Percentiles rank a stretch among this genome's conserved stretches.
Evolutionary conservation across 1,284 basidiomycete species (phyloP).

Genomic region (Sanghuangporus weigelae): DNA sequence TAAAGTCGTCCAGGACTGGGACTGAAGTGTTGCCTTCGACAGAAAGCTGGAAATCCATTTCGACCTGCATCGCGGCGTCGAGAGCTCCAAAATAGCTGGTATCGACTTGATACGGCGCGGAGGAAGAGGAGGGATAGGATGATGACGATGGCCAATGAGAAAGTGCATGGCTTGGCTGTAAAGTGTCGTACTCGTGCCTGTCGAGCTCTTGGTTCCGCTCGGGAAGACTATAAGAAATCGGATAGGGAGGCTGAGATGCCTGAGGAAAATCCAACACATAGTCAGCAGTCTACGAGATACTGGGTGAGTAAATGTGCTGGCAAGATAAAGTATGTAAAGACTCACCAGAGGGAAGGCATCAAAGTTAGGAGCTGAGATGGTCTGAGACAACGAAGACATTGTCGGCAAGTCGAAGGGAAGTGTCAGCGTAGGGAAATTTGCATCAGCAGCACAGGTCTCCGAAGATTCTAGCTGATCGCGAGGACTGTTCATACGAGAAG

Average conservation of each 20-base stretch:
- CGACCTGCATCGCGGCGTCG: background rate
- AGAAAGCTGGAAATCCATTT: background rate
- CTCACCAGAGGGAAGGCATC: background rate
- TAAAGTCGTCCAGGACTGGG: background rate
- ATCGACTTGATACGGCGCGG: conserved; percentile 31
- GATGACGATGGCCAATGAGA: background rate
- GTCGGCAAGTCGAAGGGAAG: background rate
- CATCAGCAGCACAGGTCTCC: background rate
- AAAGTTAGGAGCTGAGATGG: background rate
- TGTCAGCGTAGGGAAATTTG: background rate
- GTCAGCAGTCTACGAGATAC: background rate
- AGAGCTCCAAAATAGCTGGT: conserved; percentile 5
- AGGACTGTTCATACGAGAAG: conserved; percentile 27
- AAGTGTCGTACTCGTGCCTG: too few relatives aligned
- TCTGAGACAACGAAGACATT: background rate
- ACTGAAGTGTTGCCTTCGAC: background rate
- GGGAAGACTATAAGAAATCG: too few relatives aligned
- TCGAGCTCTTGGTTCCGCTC: too few relatives aligned
- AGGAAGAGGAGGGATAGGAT: background rate
- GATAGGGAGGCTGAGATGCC: too few relatives aligned
- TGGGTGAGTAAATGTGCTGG: background rate
- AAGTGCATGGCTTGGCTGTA: too few relatives aligned
- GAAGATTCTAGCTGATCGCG: conserved; percentile 21
- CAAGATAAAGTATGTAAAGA: background rate
- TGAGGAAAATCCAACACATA: background rate